Conservation (phyloP, 768 basidiomycete species). For the Dioszegia hungarica region DNA sequence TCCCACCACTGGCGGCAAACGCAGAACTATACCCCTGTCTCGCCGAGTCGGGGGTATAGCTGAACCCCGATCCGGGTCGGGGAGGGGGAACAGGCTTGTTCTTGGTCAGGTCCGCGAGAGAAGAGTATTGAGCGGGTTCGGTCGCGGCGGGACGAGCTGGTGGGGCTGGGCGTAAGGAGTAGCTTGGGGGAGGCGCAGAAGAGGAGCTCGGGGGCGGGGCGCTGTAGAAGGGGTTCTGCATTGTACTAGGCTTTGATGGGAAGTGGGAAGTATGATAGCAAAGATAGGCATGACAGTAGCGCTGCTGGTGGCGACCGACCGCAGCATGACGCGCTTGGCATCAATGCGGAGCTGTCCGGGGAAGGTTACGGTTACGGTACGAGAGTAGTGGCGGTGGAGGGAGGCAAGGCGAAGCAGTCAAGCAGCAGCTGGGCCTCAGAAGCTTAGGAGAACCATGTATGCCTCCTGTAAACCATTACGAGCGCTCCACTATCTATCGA, state of each 20-base stretch:
- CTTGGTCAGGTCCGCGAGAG: slow-evolving; percentile 15
- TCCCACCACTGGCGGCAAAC: neutral
- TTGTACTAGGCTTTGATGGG: neutral
- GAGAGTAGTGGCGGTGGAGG: too few relatives aligned
- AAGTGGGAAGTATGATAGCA: too few relatives aligned
- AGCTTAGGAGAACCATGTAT: too few relatives aligned
- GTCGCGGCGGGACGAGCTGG: neutral
- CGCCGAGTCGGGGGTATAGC: slow-evolving; percentile 9
- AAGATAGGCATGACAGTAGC: too few relatives aligned
- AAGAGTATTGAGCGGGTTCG: slow-evolving; percentile 9
- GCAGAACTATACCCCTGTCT: slow-evolving; percentile 7
- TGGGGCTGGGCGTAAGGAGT: neutral
- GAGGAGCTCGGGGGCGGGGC: neutral
- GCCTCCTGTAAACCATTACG: too few relatives aligned
- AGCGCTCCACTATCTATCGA: too few relatives aligned
- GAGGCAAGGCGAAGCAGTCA: too few relatives aligned
- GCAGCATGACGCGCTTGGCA: too few relatives aligned
- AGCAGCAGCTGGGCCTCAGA: too few relatives aligned
- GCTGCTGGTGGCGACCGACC: too few relatives aligned
- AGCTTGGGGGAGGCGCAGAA: neutral
- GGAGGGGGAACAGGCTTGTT: neutral
- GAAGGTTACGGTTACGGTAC: too few relatives aligned
- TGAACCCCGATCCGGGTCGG: neutral
- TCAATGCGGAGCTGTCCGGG: too few relatives aligned
- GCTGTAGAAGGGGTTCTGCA: slow-evolving; percentile 6